Evolutionary conservation across 805 yeast species (phyloP).

Genomic region (Metschnikowia anglica): DNA sequence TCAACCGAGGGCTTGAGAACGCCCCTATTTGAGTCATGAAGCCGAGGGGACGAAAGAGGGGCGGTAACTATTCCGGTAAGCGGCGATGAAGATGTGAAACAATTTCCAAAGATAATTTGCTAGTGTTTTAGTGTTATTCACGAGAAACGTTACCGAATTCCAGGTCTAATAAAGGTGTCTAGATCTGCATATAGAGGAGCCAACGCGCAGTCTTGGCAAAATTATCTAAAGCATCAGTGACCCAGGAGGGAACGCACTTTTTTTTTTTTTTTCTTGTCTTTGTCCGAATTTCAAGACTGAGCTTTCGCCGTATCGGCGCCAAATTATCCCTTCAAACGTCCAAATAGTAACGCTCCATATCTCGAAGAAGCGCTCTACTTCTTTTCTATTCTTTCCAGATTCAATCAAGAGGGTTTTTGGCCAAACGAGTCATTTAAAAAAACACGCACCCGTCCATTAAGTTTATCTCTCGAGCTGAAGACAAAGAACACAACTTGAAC

Average conservation of each 20-base stretch:
- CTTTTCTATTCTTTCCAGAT: neutral
- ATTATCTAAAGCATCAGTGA: slow-evolving; percentile 24
- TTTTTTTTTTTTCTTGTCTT: slow-evolving; percentile 4
- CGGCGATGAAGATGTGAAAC: too few species aligned
- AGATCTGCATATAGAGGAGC: slow-evolving; percentile 1
- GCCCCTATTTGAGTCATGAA: neutral
- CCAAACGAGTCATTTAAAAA: neutral
- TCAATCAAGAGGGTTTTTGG: neutral
- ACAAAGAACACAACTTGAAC: too few species aligned
- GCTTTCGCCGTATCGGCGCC: slow-evolving; percentile 5
- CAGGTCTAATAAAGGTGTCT: neutral
- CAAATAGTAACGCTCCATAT: neutral
- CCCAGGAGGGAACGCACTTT: slow-evolving; percentile 6
- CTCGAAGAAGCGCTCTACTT: neutral
- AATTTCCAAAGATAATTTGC: too few species aligned
- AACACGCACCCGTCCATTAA: neutral
- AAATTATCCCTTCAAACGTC: neutral
- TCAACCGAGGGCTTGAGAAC: neutral
- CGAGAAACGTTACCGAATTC: neutral
- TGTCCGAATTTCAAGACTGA: neutral
- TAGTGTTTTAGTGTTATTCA: too few species aligned
- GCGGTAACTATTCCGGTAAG: too few species aligned
- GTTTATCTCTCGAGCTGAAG: too few species aligned
- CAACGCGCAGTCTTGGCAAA: slow-evolving; percentile 12
- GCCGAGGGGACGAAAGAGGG: too few species aligned